Conservation (phyloP, 2,329 filamentous ascomycete species). For the Penicillium sp. region DNA sequence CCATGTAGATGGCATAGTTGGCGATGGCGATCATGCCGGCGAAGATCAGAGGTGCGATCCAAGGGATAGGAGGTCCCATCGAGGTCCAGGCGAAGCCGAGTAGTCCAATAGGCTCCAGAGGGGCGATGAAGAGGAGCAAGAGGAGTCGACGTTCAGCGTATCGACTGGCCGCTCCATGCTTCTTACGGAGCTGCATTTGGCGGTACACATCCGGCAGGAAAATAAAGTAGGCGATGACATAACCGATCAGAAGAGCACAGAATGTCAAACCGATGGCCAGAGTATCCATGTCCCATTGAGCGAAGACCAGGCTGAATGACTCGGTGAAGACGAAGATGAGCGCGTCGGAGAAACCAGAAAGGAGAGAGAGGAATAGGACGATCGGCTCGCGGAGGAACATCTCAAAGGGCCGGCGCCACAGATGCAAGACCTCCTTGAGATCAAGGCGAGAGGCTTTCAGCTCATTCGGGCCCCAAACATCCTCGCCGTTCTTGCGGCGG, state of each 20-base stretch:
- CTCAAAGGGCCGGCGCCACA: constrained; percentile 64
- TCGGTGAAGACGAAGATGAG: constrained; percentile 77
- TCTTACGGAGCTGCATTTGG: constrained; percentile 39
- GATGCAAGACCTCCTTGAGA: constrained; percentile 33
- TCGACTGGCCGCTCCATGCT: constrained; percentile 47
- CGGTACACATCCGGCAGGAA: constrained; percentile 56
- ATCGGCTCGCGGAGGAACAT: constrained; percentile 75
- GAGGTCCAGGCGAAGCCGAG: constrained; percentile 69
- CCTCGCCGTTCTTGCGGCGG: constrained; percentile 51
- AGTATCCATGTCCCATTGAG: constrained; percentile 62
- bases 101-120: constrained; percentile 55
- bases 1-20: constrained; percentile 73
- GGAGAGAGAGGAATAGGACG: constrained; percentile 65
- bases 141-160: constrained; percentile 63
- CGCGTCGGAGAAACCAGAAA: constrained; percentile 70
- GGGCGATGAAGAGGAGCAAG: constrained; percentile 61
- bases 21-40: constrained; percentile 66
- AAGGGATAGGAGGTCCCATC: constrained; percentile 61
- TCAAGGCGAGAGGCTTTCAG: constrained; percentile 50
- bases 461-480: constrained; percentile 66
- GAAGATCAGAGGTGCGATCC: constrained; percentile 67
- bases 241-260: constrained; percentile 64
- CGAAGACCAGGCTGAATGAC: constrained; percentile 65
- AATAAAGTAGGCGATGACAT: constrained; percentile 58
- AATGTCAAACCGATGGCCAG: constrained; percentile 60